A percentile compares a stretch with the other conserved stretches of the same genome.
Evolutionary conservation across 768 basidiomycete species (phyloP).

Genomic region (Phanerochaete sordida): DNA sequence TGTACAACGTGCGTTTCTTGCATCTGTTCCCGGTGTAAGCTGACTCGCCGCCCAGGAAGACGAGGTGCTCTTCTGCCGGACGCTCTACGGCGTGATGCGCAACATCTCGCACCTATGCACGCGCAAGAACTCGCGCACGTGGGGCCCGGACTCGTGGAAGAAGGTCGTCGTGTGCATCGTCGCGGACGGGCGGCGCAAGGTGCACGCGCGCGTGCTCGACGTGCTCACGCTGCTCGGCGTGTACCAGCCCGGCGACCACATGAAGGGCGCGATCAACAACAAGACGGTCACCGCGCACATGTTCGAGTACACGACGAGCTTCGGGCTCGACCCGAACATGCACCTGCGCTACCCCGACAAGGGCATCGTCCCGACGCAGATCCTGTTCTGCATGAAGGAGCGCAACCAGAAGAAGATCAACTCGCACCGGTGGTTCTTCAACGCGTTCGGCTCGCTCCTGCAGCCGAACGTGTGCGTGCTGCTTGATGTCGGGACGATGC

Average conservation of each 20-base stretch:
- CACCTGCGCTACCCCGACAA: conserved; percentile 89
- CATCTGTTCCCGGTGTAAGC: neutral
- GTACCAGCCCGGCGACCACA: conserved; percentile 70
- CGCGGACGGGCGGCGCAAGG: conserved; percentile 79
- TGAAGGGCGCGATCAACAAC: conserved; percentile 65
- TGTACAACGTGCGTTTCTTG: conserved; percentile 83
- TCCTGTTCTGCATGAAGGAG: conserved; percentile 88
- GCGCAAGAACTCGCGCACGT: conserved; percentile 87
- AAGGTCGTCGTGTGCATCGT: conserved; percentile 96
- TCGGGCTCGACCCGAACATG: conserved; percentile 72
- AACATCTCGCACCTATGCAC: conserved; percentile 80
- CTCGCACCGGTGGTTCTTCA: conserved; percentile 96
- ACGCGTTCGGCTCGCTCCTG: conserved; percentile 81
- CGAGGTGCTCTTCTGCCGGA: conserved; percentile 88
- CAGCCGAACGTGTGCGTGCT: conserved; percentile 92
- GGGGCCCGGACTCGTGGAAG: conserved; percentile 97
- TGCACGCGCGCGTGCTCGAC: conserved; percentile 82
- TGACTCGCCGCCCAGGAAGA: conserved; percentile 54
- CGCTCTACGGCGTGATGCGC: conserved; percentile 92
- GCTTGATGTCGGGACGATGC: conserved; percentile 92
- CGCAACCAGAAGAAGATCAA: conserved; percentile 98
- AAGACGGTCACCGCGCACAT: conserved; percentile 71
- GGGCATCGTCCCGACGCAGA: conserved; percentile 92
- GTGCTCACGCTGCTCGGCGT: conserved; percentile 91
- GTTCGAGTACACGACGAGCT: conserved; percentile 86